Evolutionary conservation across 768 basidiomycete genomes (phyloP).

Genomic region (Crepidotus variabilis): DNA sequence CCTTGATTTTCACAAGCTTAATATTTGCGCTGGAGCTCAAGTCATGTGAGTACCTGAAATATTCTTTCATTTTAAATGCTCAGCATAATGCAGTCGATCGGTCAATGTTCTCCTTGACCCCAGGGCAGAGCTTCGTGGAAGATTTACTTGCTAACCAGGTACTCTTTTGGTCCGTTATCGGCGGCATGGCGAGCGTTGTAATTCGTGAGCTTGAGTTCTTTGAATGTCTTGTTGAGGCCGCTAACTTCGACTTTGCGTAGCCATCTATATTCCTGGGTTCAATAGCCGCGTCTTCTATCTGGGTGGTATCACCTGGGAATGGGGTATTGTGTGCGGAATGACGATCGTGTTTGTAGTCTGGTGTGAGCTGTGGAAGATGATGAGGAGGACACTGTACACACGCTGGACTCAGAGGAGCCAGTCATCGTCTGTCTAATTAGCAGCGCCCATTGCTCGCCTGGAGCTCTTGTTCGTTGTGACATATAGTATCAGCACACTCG

Average conservation of each 20-base stretch:
- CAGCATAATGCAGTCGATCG: conserved; percentile 27
- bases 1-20: conserved; percentile 33
- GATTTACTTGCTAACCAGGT: conserved; percentile 32
- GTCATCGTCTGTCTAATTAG: no score
- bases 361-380: conserved; percentile 37
- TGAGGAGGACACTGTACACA: conserved; percentile 24
- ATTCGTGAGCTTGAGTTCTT: conserved; percentile 24
- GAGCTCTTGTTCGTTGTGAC: no score
- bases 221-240: not conserved
- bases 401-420: conserved; percentile 15
- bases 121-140: conserved; percentile 30
- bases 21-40: conserved; percentile 34
- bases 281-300: conserved; percentile 36
- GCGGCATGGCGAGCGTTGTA: conserved; percentile 33
- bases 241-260: conserved; percentile 12
- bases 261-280: conserved; percentile 34
- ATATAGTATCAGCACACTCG: no score
- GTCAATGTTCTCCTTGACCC: conserved; percentile 32
- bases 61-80: not conserved
- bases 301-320: conserved; percentile 34
- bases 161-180: conserved; percentile 30
- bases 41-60: conserved; percentile 24
- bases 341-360: conserved; percentile 30
- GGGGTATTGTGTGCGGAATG: conserved; percentile 35
- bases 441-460: no score